Base-by-base conservation (phyloP, 2,329 filamentous ascomycete species). In the Scedosporium dehoogii region DNA sequence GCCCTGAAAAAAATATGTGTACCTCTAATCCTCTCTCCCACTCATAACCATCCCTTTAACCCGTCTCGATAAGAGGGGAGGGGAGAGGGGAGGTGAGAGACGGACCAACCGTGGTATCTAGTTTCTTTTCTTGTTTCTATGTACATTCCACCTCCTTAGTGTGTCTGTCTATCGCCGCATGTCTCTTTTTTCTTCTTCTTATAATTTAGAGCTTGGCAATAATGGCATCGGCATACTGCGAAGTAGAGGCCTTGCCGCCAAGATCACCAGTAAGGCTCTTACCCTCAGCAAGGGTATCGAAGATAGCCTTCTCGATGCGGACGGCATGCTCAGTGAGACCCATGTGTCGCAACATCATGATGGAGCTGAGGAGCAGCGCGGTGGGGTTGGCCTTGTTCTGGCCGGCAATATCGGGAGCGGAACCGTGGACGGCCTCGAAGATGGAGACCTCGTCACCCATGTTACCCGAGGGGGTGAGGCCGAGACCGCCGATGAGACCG, bases 331-430 rank as follows among this genome's bases (percentile, higher is more conserved):
- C 83, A 76, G 80, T 87, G 67, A 99, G 84, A 72, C 90, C 87
- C 93, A 99, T 97, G 81, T 99, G 94, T 78, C 94, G 88, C 84
- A 99, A 81, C 94, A 99, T 97, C 94, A 99, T 97, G 81, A 97
- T 94, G 76, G 90, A 96, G 77, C 86, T 91, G 73, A 97, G 89
- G 68, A 99, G 86, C 70, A 99, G 87, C 64, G 94, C 94, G 65
- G 94, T 97, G 66, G 94, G 94, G 85, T 99, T 99, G 73, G 94
- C 94, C 69, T 97, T 88, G 69, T 85, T 89, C 86, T 97, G 92
- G 77, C 93, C 93, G 68, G 91, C 92, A 75, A 97, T 97, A 77
- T 97, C 93, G 65, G 93, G 93, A 64, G 93, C 93, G 68, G 92
- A 96, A 71, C 93, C 93, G 83, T 99, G 94, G 72, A 99, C 94